phyloP scores from a whole-genome alignment of 1,139 yeast species.

The Debaryomyces coudertii region DNA sequence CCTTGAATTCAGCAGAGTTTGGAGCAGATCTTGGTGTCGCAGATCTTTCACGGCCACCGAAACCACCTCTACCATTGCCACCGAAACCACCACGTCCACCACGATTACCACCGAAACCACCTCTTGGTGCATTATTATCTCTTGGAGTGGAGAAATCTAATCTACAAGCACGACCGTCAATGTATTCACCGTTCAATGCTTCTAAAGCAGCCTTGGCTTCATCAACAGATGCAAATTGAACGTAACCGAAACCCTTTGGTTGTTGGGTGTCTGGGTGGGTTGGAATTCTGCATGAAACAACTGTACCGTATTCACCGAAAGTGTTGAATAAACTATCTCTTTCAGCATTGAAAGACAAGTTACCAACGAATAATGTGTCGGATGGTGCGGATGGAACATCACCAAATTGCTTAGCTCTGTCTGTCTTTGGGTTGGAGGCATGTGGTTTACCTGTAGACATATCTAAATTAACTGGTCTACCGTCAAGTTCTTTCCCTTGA shows the following conservation, averaged over 20 bases:
- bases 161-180: slow-evolving; percentile 93
- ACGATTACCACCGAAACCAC: slow-evolving; percentile 44
- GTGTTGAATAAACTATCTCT: slow-evolving; percentile 74
- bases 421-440: slow-evolving; percentile 52
- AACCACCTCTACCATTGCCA: slow-evolving; percentile 41
- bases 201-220: slow-evolving; percentile 91
- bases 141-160: slow-evolving; percentile 94
- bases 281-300: slow-evolving; percentile 90
- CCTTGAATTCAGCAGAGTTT: slow-evolving; percentile 64
- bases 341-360: slow-evolving; percentile 86
- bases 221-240: slow-evolving; percentile 82
- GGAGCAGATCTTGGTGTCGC: slow-evolving; percentile 62
- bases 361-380: slow-evolving; percentile 94
- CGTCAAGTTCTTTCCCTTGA: slow-evolving; percentile 95
- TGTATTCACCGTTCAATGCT: slow-evolving; percentile 83
- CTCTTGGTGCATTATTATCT: slow-evolving; percentile 45
- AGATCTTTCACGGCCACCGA: slow-evolving; percentile 49
- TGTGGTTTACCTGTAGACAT: slow-evolving; percentile 84
- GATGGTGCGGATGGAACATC: slow-evolving; percentile 90
- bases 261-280: slow-evolving; percentile 98
- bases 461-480: slow-evolving; percentile 94
- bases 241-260: slow-evolving; percentile 98
- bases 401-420: slow-evolving; percentile 87
- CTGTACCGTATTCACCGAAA: slow-evolving; percentile 78
- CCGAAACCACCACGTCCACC: slow-evolving; percentile 47